Percentiles rank a stretch among this genome's conserved stretches.
phyloP scores from a whole-genome alignment of 2,329 filamentous ascomycete genomes.

The Dactylellina drechsleri region DNA sequence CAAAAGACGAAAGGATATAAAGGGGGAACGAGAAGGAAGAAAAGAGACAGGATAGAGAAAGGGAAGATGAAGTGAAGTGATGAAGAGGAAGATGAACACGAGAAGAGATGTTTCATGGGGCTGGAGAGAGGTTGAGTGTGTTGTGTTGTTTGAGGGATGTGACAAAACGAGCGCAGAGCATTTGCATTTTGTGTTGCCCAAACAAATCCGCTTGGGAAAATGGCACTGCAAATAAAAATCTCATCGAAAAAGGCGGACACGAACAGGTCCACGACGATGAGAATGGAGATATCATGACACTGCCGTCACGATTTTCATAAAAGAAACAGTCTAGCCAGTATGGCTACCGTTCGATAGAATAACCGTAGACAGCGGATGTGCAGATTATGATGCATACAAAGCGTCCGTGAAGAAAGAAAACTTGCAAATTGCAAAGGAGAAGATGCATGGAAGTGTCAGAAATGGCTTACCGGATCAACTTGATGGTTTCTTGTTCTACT shows the following conservation, averaged over 20 bases:
- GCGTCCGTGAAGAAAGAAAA: slow-evolving; percentile 9
- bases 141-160: slow-evolving; percentile 24
- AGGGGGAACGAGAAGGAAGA: not conserved
- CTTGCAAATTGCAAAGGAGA: slow-evolving; percentile 6
- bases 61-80: not conserved
- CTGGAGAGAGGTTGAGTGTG: slow-evolving; percentile 28
- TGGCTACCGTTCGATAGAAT: not conserved
- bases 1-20: not conserved
- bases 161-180: slow-evolving; percentile 22
- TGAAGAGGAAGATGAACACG: slow-evolving; percentile 4
- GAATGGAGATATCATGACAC: slow-evolving; percentile 6
- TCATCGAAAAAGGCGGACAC: slow-evolving; percentile 18
- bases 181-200: slow-evolving; percentile 34
- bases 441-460: not conserved
- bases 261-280: slow-evolving; percentile 14
- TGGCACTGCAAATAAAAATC: slow-evolving; percentile 20
- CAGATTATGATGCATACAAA: slow-evolving; percentile 27
- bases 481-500: slow-evolving; percentile 8
- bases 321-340: not conserved
- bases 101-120: slow-evolving; percentile 23
- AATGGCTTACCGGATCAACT: slow-evolving; percentile 9
- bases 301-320: not conserved
- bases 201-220: too few species aligned
- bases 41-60: not conserved
- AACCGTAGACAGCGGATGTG: slow-evolving; percentile 7